A percentile compares a stretch with the other conserved stretches of the same genome.
phyloP scores from a whole-genome alignment of 257 asterid species.

The Perilla frutescens region DNA sequence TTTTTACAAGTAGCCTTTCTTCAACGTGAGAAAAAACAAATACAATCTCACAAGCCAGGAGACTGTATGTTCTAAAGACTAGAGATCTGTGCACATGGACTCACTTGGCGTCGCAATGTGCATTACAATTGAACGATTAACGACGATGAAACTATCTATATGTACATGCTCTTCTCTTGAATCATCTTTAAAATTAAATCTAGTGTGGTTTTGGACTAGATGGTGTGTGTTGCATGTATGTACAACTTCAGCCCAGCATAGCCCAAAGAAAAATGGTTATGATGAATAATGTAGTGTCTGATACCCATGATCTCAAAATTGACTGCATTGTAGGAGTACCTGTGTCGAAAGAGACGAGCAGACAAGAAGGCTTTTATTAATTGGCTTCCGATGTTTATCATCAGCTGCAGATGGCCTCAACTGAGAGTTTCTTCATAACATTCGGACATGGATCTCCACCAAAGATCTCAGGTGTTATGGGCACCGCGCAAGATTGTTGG shows the following conservation, averaged over 20 bases:
- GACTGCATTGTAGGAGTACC: conserved; percentile 17
- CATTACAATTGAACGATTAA: conserved; percentile 29
- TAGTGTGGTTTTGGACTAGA: conserved; percentile 43
- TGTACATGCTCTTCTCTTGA: conserved; percentile 40
- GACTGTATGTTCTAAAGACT: conserved; percentile 44
- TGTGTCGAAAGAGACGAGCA: conserved; percentile 8
- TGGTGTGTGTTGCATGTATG: conserved; percentile 78
- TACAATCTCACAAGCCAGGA: conserved; percentile 49
- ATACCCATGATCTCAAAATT: conserved; percentile 23
- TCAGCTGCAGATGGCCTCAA: conserved; percentile 87
- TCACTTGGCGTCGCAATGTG: conserved; percentile 56
- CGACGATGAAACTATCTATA: conserved; percentile 33
- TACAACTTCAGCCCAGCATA: conserved; percentile 65
- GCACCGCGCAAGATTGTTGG: conserved; percentile 76
- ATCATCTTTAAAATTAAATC: conserved; percentile 41
- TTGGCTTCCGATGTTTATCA: conserved; percentile 16
- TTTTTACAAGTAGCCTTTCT: conserved; percentile 52
- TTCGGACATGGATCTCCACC: conserved; percentile 97
- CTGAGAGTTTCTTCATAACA: conserved; percentile 92
- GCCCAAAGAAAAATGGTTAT: conserved; percentile 50
- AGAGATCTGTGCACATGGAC: conserved; percentile 63
- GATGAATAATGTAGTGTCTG: conserved; percentile 11
- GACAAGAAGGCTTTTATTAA: conserved; percentile 15
- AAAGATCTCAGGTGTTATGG: conserved; percentile 82
- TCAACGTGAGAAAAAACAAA: conserved; percentile 33